These are phyloP conservation scores for Umbelopsis sp. DNA, from an alignment of 192 early-diverging fungal species.

Conservation along the genomic window DNA sequence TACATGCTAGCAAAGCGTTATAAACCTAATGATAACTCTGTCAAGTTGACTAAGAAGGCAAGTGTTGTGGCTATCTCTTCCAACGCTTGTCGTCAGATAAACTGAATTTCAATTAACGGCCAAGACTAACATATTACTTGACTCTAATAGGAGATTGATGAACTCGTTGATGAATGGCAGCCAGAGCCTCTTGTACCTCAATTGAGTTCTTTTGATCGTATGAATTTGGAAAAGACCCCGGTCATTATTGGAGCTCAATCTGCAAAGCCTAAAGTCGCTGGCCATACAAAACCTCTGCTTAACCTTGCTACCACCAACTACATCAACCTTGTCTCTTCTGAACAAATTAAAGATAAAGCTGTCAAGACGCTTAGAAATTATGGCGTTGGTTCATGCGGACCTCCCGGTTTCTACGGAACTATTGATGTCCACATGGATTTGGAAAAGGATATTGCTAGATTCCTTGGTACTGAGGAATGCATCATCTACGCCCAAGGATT, in stretches of 20 bases:
- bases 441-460: slow-evolving; percentile 82
- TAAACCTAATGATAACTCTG: slow-evolving; percentile 72
- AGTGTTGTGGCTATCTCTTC: not conserved
- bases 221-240: slow-evolving; percentile 79
- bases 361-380: slow-evolving; percentile 86
- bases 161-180: slow-evolving; percentile 93
- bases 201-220: slow-evolving; percentile 66
- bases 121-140: not conserved
- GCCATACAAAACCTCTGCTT: slow-evolving; percentile 61
- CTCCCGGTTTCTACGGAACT: slow-evolving; percentile 94
- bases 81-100: not conserved
- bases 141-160: slow-evolving; percentile 83
- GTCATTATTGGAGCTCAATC: slow-evolving; percentile 70
- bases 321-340: slow-evolving; percentile 76
- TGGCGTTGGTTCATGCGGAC: slow-evolving; percentile 95
- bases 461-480: slow-evolving; percentile 80
- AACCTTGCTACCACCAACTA: slow-evolving; percentile 92
- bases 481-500: slow-evolving; percentile 97
- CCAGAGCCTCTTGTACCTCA: slow-evolving; percentile 90
- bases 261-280: slow-evolving; percentile 62
- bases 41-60: slow-evolving; percentile 83
- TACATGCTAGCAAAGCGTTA: slow-evolving; percentile 86
- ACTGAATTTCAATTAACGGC: not conserved
- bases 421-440: slow-evolving; percentile 94
- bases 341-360: slow-evolving; percentile 79